Evolutionary conservation across 148 eudicot species (phyloP).

Genomic region (Agrostemma githago): DNA sequence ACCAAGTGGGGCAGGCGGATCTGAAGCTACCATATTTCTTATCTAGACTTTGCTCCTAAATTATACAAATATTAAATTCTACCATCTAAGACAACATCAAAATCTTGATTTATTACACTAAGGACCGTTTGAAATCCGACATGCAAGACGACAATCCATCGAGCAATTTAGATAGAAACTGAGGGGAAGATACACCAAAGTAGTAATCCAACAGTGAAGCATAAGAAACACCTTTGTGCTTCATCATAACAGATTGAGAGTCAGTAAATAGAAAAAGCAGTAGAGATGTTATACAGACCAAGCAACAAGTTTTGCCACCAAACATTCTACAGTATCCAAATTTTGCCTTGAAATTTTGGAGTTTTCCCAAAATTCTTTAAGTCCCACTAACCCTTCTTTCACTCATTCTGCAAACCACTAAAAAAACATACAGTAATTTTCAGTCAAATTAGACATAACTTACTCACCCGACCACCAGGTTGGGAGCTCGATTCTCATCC

Average conservation of each 20-base stretch:
- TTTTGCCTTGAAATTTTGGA: background rate
- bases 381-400: background rate
- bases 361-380: too few species aligned
- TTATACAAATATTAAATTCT: background rate
- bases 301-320: constrained; percentile 29
- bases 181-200: constrained; percentile 31
- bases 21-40: constrained; percentile 70
- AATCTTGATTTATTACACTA: constrained; percentile 16
- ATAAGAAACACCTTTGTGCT: constrained; percentile 29
- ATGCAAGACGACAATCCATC: constrained; percentile 15
- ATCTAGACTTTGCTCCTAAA: constrained; percentile 16
- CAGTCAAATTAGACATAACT: constrained; percentile 1
- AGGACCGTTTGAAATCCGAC: background rate
- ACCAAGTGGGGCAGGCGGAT: constrained; percentile 81
- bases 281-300: constrained; percentile 28
- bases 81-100: constrained; percentile 36
- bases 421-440: constrained; percentile 10
- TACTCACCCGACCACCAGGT: too few species aligned
- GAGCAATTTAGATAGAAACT: constrained; percentile 19
- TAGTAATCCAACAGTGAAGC: constrained; percentile 24
- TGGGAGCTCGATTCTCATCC: too few species aligned
- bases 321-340: constrained; percentile 39
- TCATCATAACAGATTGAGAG: constrained; percentile 27
- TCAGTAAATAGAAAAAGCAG: constrained; percentile 26
- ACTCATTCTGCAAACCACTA: constrained; percentile 34